Base-by-base conservation (phyloP, 2,329 filamentous ascomycete genomes). In the Daldinia sp. region DNA sequence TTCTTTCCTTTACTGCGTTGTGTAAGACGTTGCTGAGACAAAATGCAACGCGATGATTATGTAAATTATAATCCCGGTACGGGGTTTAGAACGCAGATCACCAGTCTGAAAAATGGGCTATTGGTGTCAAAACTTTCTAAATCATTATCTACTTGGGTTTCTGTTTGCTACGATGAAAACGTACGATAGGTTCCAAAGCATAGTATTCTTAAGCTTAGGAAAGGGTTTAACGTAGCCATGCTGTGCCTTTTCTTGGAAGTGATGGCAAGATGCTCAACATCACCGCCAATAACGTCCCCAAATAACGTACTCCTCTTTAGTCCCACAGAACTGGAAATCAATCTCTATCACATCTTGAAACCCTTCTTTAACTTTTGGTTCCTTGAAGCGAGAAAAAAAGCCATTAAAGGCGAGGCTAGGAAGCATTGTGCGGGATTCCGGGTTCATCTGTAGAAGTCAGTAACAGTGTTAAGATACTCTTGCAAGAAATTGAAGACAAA, bases 261-360 rank as follows among this genome's bases (percentile, higher is more conserved):
- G 2, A 19, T 4, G 17, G 9, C 19, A 32, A 21, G 47, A 9
- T 32, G 51, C 5, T 11, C 25, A n/a, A 35, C 19, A 25, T 78
- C 71, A 93, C 50, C 87, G 80, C 93, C 93, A 97, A 73, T 92
- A 94, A 70, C 85, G 86, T 4, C 81, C 84, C 93, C 94, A 97
- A 43, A 91, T 78, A 32, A 80, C 79, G 72, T 87, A 88, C 68
- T 93, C 88, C 30, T 90, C 86, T 52, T 87, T 83, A 1, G 83
- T 85, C 0, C 93, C 93, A 39, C 85, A 80, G 73, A 95, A 94
- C 74, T 84, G 77, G 72, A 99, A 99, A 29, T 90, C 85, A 0
- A 96, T 80, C 56, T 87, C 85, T 0, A 86, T 81, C 32, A 99
- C 86, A 68, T 97, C 92, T 66, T 90, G 80, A 71, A 97, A 97